A percentile compares a stretch with the other conserved stretches of the same genome.
phyloP scores from a whole-genome alignment of 805 yeast species.

The Wickerhamomyces alni region DNA sequence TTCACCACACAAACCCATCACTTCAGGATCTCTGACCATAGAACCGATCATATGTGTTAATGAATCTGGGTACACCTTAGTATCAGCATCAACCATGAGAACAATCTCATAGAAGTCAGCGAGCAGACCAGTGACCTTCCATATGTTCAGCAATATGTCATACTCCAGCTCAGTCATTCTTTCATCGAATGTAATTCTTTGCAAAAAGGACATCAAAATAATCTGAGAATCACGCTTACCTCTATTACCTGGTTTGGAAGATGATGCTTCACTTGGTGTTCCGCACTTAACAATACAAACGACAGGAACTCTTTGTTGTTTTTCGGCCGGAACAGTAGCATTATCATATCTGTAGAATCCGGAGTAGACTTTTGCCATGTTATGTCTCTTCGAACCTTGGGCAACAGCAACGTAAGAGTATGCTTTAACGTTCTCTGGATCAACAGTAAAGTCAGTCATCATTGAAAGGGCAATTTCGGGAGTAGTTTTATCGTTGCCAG shows the following conservation, averaged over 20 bases:
- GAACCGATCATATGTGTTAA: constrained; percentile 86
- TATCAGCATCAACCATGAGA: constrained; percentile 94
- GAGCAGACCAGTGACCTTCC: constrained; percentile 82
- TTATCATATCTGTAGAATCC: constrained; percentile 90
- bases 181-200: constrained; percentile 83
- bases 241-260: constrained; percentile 84
- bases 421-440: constrained; percentile 71
- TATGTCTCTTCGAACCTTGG: constrained; percentile 89
- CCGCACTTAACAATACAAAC: constrained; percentile 82
- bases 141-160: constrained; percentile 66
- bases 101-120: constrained; percentile 77
- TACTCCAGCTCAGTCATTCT: constrained; percentile 90
- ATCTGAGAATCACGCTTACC: constrained; percentile 96
- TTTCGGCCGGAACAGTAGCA: constrained; percentile 64
- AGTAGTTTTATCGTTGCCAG: constrained; percentile 82
- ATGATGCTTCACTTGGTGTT: constrained; percentile 67
- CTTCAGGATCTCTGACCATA: constrained; percentile 76
- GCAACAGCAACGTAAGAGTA: constrained; percentile 94
- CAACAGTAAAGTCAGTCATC: constrained; percentile 75
- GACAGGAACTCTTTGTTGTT: constrained; percentile 83
- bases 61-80: constrained; percentile 81
- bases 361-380: constrained; percentile 94
- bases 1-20: constrained; percentile 95
- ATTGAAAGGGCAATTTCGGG: constrained; percentile 84
- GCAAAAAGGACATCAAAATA: constrained; percentile 84